These are phyloP conservation scores for Mycena sp. DNA, from an alignment of 1,284 basidiomycete genomes.

Conservation along the genomic window DNA sequence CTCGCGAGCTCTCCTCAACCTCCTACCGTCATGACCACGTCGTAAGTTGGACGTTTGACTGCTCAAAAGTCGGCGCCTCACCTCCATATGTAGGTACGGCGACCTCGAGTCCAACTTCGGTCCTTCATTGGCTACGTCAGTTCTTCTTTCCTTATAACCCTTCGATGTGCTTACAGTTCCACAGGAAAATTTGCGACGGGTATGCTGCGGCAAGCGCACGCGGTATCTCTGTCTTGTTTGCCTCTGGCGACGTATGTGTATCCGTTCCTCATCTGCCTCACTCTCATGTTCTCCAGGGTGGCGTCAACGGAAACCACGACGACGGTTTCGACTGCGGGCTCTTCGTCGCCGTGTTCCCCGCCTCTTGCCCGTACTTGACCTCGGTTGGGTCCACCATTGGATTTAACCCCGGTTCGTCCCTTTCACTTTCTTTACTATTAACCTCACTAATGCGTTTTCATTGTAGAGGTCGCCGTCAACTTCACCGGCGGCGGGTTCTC, in stretches of 20 bases:
- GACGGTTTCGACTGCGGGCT: conserved; percentile 37
- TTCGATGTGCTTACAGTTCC: conserved; percentile 1
- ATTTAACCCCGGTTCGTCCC: conserved; percentile 60
- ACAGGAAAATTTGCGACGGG: conserved; percentile 39
- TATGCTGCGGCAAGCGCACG: conserved; percentile 56
- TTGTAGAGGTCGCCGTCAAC: conserved; percentile 64
- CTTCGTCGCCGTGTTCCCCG: conserved; percentile 31
- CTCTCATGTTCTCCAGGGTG: conserved; percentile 44
- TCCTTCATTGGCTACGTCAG: conserved; percentile 17
- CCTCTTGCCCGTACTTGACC: conserved; percentile 68
- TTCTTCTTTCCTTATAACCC: conserved; percentile 8
- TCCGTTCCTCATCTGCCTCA: not conserved
- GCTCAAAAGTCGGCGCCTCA: not conserved
- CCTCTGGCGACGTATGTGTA: conserved; percentile 53
- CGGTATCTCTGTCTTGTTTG: conserved; percentile 57
- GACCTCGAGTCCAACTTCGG: conserved; percentile 32
- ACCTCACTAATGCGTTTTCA: too few species aligned
- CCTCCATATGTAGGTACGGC: conserved; percentile 6
- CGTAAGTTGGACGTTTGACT: conserved; percentile 9
- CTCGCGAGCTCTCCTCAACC: conserved; percentile 5
- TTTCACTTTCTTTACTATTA: too few species aligned
- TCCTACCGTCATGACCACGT: conserved; percentile 23
- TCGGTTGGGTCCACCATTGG: conserved; percentile 64
- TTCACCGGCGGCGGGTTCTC: conserved; percentile 71
- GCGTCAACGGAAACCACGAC: conserved; percentile 66